Evolutionary conservation across 2,329 filamentous ascomycete species (phyloP).

Genomic region (Aspergillus thermomutatus): DNA sequence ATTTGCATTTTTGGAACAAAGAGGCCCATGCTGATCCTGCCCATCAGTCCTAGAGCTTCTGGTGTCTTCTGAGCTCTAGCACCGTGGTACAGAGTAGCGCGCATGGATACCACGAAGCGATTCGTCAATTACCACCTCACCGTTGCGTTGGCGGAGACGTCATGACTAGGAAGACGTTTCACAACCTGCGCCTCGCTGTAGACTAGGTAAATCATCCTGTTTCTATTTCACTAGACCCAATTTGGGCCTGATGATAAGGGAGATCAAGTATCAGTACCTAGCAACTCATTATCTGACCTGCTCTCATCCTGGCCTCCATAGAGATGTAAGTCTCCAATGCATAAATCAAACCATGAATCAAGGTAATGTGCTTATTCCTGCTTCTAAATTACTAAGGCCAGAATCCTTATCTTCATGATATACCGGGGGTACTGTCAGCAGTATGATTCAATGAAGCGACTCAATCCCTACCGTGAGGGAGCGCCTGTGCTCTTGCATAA

Average conservation of each 20-base stretch:
- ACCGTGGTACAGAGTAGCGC: too few relatives aligned
- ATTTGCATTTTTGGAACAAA: too few relatives aligned
- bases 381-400: not conserved
- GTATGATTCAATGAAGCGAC: not conserved
- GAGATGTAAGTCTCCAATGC: not conserved
- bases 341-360: not conserved
- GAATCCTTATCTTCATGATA: not conserved
- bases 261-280: not conserved
- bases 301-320: not conserved
- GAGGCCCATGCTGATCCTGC: too few relatives aligned
- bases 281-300: not conserved
- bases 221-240: not conserved
- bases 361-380: not conserved
- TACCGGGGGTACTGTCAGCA: not conserved
- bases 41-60: not conserved
- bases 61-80: not conserved
- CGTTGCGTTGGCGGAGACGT: not conserved
- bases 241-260: not conserved
- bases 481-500: not conserved
- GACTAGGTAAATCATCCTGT: not conserved
- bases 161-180: not conserved
- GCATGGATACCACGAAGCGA: not conserved
- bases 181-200: not conserved
- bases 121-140: too few relatives aligned
- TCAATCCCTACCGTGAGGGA: not conserved